These are phyloP conservation scores for Mucor velutinosus DNA, from an alignment of 371 early-diverging fungal genomes.

Conservation along the genomic window DNA sequence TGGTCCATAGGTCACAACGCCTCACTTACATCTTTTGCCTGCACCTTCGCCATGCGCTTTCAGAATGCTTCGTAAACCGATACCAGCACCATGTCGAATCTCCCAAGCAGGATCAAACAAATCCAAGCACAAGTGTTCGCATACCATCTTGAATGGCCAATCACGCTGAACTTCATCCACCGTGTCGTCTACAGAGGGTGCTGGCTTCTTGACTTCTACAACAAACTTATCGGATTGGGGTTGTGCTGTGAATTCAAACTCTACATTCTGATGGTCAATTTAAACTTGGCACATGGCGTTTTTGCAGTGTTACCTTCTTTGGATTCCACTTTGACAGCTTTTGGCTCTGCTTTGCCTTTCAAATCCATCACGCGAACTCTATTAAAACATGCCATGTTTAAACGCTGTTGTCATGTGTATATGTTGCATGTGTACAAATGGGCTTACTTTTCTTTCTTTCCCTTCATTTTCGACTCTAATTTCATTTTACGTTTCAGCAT, in stretches of 20 bases:
- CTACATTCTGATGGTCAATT: constrained; percentile 12
- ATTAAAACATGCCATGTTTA: not conserved
- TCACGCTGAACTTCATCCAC: constrained; percentile 43
- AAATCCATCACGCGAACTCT: constrained; percentile 55
- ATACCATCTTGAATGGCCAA: constrained; percentile 93
- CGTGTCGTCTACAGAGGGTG: constrained; percentile 25
- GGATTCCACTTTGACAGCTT: constrained; percentile 49
- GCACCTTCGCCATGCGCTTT: constrained; percentile 88
- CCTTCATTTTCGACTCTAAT: constrained; percentile 74
- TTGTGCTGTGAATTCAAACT: constrained; percentile 70
- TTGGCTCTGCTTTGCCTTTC: constrained; percentile 45
- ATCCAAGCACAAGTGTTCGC: constrained; percentile 88
- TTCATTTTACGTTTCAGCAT: constrained; percentile 87
- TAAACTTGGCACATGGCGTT: not conserved
- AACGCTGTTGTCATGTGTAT: not conserved
- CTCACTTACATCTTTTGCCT: constrained; percentile 61
- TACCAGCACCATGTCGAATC: constrained; percentile 94
- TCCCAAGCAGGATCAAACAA: constrained; percentile 95
- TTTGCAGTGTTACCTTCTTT: constrained; percentile 38
- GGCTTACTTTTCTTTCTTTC: constrained; percentile 73
- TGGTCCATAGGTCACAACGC: not conserved
- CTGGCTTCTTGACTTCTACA: constrained; percentile 69
- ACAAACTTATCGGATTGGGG: constrained; percentile 73
- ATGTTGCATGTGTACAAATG: not conserved
- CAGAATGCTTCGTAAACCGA: constrained; percentile 89